Evolutionary conservation across 1,284 basidiomycete genomes (phyloP).

Genomic region (Ceratobasidium sp.): DNA sequence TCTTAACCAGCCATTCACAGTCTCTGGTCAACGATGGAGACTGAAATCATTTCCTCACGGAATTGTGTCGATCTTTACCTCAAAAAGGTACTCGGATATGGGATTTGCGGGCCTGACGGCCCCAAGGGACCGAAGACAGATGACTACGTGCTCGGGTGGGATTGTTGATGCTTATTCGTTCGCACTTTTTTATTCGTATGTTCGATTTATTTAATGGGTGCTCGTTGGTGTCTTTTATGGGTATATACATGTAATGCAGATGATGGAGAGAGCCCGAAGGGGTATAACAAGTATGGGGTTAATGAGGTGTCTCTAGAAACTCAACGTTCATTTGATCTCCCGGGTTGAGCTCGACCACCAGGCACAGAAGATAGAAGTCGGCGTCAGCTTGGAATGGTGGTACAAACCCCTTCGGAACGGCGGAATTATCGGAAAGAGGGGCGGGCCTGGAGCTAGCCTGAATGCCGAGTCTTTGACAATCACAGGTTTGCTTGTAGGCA

Average conservation of each 20-base stretch:
- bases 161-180: conserved; percentile 47
- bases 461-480: too few species aligned
- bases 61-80: conserved; percentile 86
- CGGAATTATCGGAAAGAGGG: too few species aligned
- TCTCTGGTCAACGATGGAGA: conserved; percentile 88
- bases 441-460: too few species aligned
- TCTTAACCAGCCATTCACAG: conserved; percentile 62
- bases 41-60: conserved; percentile 85
- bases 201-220: not conserved
- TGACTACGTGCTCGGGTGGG: conserved; percentile 51
- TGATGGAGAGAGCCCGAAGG: not conserved
- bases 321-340: too few species aligned
- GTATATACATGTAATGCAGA: not conserved
- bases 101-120: conserved; percentile 65
- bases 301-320: too few species aligned
- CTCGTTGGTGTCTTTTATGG: not conserved
- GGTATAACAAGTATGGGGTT: too few species aligned
- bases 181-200: not conserved
- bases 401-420: too few species aligned
- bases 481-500: too few species aligned
- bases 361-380: too few species aligned
- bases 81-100: conserved; percentile 73
- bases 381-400: too few species aligned
- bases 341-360: too few species aligned
- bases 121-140: conserved; percentile 47